Evolutionary conservation across 495 filamentous ascomycete species (phyloP), one percentile per base, ranked within the genome.

Genomic region (Echria macrotheca): DNA sequence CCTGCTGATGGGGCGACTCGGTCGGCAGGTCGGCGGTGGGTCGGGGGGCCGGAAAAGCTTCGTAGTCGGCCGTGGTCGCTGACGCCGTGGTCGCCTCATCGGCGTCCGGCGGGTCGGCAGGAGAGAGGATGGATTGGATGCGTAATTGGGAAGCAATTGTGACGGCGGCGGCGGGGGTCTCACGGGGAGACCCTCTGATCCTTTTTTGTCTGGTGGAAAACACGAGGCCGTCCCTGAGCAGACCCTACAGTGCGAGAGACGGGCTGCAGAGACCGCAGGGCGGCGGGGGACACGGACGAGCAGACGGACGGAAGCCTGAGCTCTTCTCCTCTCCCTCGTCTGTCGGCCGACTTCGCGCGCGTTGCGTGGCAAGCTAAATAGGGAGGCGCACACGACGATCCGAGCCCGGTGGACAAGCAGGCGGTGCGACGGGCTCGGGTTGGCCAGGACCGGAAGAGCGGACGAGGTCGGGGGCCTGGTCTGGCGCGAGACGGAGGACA

Each of bases 71-170:
- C 29, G 49, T 36, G 49, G 58, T 49, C n/a, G 59, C 50, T 17
- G 60, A 46, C 45, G 50, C 54, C 48, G 59, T 61, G 28, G 61
- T 48, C 42, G 53, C 55, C 45, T 67, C 67, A 61, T 69, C 65
- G 51, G 59, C 41, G 45, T 67, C 69, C 45, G 63, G 60, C 47
- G 63, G 69, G 57, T 70, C 66, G 49, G 69, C 55, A 48, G 69
- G 69, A 49, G 71, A 73, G 58, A 74, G 59, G 61, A 74, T 74
- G 48, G 69, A 71, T 57, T 72, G 66, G 51, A 74, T 74, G 55
- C 71, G 67, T 37, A 74, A 59, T 63, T 69, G 69, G 52, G 69
- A 69, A 48, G 69, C 68, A 69, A 74, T 74, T 55, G 69, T 74
- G 71, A 58, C 69, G n/a, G n/a, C n/a, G 71, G 63, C 43, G 56